Evolutionary conservation across 2,329 filamentous ascomycete genomes (phyloP), one percentile per base, ranked within the genome.

Genomic region (Uncinocarpus reesii): DNA sequence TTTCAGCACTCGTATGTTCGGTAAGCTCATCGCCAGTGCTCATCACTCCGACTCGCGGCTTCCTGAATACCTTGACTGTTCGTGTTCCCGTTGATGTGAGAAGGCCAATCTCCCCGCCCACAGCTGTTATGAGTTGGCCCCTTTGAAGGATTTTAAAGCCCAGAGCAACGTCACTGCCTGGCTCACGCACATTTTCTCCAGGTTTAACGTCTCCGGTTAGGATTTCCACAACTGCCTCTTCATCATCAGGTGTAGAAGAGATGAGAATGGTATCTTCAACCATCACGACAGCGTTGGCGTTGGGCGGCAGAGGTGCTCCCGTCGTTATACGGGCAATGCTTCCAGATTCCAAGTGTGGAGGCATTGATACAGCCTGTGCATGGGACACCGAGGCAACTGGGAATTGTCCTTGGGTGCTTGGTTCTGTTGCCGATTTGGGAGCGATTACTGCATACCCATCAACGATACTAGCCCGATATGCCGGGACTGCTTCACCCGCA

Each of bases 21-120:
- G 95, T 82, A 42, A 98, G 86, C 65, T 98, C 92, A 61, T 98
- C 90, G 18, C 92, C 92, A 0, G 92, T 98, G 44, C 89, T 95
- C 15, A 98, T 68, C 1, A 98, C 81, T 4, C 89, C 92, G 6
- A 98, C 74, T 7, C 86, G 69, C 0, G 92, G 90, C 47, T 80
- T 81, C 42, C 75, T 78, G 67, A 84, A 95, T 5, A 90, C 76
- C 11, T 74, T 74, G 3, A 93, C 83, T 42, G 81, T 73, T 7
- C 71, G 70, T 1, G 82, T 81, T 4, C 92, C 92, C 0, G 92
- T 86, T 0, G 89, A 86, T 1, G 89, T 87, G 1, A 98, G 75
- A 0, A 96, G 72, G 0, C 92, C 92, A 21, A 98, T 82, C 60
- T 98, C 92, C 42, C 92, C 92, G 13, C 92, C 92, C 0, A 89